Conservation (phyloP, 148 eudicot species). For the Mesembryanthemum crystallinum region DNA sequence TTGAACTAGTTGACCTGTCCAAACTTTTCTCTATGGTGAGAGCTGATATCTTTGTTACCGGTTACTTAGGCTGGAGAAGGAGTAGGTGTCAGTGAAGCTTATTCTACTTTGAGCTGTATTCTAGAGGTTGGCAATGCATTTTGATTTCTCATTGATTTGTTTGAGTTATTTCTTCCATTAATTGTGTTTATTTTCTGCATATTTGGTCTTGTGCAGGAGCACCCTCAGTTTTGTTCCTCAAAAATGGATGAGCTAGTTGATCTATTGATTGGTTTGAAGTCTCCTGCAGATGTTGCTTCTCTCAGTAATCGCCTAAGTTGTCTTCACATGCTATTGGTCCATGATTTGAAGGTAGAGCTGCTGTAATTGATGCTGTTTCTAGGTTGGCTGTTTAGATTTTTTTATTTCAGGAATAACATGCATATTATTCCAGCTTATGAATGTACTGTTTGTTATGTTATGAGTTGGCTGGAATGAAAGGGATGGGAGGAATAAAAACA, state of each 20-base stretch:
- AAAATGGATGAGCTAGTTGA: slow-evolving; percentile 62
- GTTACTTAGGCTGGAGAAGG: slow-evolving; percentile 49
- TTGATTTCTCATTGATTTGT: background rate
- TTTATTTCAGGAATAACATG: background rate
- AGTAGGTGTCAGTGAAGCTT: slow-evolving; percentile 52
- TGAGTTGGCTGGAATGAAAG: background rate
- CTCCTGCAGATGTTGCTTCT: slow-evolving; percentile 49
- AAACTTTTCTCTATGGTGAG: slow-evolving; percentile 1
- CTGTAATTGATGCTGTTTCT: too few species aligned
- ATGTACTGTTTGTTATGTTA: background rate
- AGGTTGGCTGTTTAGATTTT: slow-evolving; percentile 1
- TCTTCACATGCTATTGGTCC: slow-evolving; percentile 59
- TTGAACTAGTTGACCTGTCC: slow-evolving; percentile 1
- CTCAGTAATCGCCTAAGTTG: slow-evolving; percentile 59
- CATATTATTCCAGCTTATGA: background rate
- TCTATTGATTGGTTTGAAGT: slow-evolving; percentile 55
- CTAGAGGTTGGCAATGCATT: slow-evolving; percentile 52
- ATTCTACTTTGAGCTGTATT: slow-evolving; percentile 59
- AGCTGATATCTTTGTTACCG: slow-evolving; percentile 9
- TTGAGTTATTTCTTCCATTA: background rate
- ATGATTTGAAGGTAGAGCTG: slow-evolving; percentile 51
- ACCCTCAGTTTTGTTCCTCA: slow-evolving; percentile 66
- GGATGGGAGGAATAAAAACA: too few species aligned
- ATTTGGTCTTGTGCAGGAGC: slow-evolving; percentile 41
- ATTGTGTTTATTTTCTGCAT: background rate